Base-by-base conservation (phyloP, 176 grass and related monocot genomes). In the Avena insularis region DNA sequence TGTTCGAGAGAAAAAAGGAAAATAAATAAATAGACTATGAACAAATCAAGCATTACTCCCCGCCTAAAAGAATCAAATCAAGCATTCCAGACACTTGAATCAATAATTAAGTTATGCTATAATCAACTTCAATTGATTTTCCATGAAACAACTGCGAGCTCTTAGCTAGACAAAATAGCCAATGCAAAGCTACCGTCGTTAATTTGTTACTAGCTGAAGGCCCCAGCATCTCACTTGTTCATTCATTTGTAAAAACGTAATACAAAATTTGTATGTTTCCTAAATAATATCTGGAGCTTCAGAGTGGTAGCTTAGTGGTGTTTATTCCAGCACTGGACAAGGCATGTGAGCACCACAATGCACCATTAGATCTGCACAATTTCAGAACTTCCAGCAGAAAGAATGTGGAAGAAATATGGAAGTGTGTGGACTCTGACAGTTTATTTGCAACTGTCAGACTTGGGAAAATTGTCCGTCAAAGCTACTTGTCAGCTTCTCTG, bases 391-490 rank as follows among this genome's bases (percentile, higher is more conserved):
- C 86, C 83, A 87, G 82, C 86, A 75, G 53, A 81, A 88, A 91
- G 82, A 91, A 88, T 85, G 51, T 17, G 70, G 38, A 77, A 84
- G 66, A 35, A 77, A 77, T 91, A 80, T 61, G 49, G 36, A 62
- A n/a, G 61, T 53, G 66, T 80, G 66, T 80, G 57, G 66, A 79
- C 66, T 84, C 75, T 20, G 56, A 73, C 25, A 84, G 38, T 36
- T 67, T 80, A 89, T 93, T 84, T 93, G 91, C 62, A 86, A 80
- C 55, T 58, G 67, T 80, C 54, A 43, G 9, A 80, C 36, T 83
- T 89, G 83, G 63, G 67, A 85, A 88, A 95, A 88, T 17, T 86
- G 84, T 87, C 89, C 93, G 83, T 86, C 62, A 79, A 86, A 90
- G 54, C 46, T 76, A 40, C 70, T 78, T 16, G 51, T 76, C 54